These are phyloP conservation scores for Ensete ventricosum DNA, from an alignment of 176 grass and related monocot species.

Conservation along the genomic window DNA sequence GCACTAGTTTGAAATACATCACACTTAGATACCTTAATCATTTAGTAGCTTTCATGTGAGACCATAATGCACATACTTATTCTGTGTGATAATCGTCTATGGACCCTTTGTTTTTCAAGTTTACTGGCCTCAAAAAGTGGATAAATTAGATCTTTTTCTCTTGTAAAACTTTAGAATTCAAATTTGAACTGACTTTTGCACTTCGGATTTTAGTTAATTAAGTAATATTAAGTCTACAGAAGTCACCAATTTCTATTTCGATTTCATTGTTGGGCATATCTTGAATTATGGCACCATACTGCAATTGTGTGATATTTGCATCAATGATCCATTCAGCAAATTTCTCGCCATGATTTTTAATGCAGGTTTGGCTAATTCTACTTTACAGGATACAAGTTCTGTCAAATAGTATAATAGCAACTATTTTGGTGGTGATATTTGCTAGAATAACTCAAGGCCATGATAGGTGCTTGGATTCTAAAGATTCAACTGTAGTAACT, in stretches of 20 bases:
- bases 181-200: neutral
- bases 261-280: neutral
- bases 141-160: neutral
- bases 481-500: constrained; percentile 44
- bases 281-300: neutral
- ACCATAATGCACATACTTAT: neutral
- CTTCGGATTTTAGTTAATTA: neutral
- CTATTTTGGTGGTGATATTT: constrained; percentile 47
- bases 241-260: neutral
- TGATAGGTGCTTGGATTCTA: constrained; percentile 73
- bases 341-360: neutral
- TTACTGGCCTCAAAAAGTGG: neutral
- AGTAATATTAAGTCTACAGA: neutral
- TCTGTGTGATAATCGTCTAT: too few species aligned
- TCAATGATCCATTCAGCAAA: neutral
- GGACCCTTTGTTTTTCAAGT: neutral
- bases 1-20: neutral
- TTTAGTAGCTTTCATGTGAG: neutral
- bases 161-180: neutral
- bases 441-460: constrained; percentile 41
- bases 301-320: neutral
- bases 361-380: constrained; percentile 1
- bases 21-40: neutral
- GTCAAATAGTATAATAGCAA: constrained; percentile 56
- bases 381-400: constrained; percentile 82